Conservation (phyloP, 768 basidiomycete genomes). For the Wakefieldia striispora region DNA sequence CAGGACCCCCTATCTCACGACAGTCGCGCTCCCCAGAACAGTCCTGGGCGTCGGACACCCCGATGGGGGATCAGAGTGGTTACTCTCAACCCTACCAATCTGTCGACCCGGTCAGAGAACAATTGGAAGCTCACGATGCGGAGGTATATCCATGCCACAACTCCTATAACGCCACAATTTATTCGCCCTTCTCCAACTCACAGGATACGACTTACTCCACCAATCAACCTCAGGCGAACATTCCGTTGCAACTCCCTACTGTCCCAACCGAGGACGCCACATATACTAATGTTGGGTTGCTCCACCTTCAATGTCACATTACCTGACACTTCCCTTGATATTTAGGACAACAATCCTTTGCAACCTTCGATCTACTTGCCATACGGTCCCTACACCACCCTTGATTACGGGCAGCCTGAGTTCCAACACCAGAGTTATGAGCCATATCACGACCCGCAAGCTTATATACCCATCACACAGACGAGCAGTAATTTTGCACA, state of each 20-base stretch:
- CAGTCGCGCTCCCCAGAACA: background rate
- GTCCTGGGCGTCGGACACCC: constrained; percentile 4
- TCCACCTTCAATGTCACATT: background rate
- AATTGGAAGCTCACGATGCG: background rate
- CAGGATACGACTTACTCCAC: constrained; percentile 6
- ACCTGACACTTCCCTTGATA: background rate
- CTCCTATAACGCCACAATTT: background rate
- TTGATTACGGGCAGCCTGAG: background rate
- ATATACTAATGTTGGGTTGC: constrained; percentile 4
- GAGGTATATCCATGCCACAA: constrained; percentile 13
- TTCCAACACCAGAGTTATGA: background rate
- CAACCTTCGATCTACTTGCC: background rate
- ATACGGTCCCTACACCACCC: background rate
- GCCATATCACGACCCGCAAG: background rate
- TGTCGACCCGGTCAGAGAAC: background rate
- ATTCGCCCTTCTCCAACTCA: background rate
- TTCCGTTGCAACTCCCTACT: background rate
- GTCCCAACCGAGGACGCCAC: constrained; percentile 3
- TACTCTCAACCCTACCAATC: constrained; percentile 7
- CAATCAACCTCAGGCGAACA: background rate
- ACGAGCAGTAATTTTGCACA: background rate
- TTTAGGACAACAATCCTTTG: constrained; percentile 7
- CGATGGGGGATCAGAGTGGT: background rate
- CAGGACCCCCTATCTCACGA: constrained; percentile 2
- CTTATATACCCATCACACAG: background rate